phyloP scores from a whole-genome alignment of 768 basidiomycete genomes.

The Mycena kentingensis region DNA sequence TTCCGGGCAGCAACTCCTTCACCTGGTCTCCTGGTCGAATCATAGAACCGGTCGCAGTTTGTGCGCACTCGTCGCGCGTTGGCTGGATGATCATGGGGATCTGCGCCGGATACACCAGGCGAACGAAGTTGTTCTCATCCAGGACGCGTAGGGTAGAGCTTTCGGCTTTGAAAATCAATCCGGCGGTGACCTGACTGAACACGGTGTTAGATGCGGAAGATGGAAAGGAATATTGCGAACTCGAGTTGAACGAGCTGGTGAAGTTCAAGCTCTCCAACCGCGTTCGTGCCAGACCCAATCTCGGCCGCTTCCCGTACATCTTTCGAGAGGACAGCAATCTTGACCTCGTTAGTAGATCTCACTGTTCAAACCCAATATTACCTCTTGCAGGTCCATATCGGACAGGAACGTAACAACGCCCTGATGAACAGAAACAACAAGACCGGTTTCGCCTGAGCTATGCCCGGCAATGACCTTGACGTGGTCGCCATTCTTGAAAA shows the following conservation, averaged over 20 bases:
- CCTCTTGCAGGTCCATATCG: constrained; percentile 96
- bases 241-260: constrained; percentile 97
- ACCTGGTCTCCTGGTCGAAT: not conserved
- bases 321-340: constrained; percentile 97
- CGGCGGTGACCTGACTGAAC: constrained; percentile 83
- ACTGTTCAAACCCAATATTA: constrained; percentile 30
- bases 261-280: constrained; percentile 90
- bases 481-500: constrained; percentile 96
- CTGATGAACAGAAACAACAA: constrained; percentile 88
- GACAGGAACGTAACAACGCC: constrained; percentile 94
- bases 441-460: constrained; percentile 92
- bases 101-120: constrained; percentile 89
- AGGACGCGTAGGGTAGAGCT: constrained; percentile 93
- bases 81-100: constrained; percentile 87
- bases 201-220: constrained; percentile 6
- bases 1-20: not conserved
- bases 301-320: constrained; percentile 97
- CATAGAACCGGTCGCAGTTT: not conserved
- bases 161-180: constrained; percentile 97
- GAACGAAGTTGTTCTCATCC: constrained; percentile 90
- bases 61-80: constrained; percentile 49
- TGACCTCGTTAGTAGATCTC: constrained; percentile 14
- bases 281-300: constrained; percentile 87
- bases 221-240: constrained; percentile 48
- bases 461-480: constrained; percentile 97